A percentile compares a stretch with the other conserved stretches of the same genome.
phyloP scores from a whole-genome alignment of 2,329 filamentous ascomycete species.

The Purpureocillium takamizusanense region DNA sequence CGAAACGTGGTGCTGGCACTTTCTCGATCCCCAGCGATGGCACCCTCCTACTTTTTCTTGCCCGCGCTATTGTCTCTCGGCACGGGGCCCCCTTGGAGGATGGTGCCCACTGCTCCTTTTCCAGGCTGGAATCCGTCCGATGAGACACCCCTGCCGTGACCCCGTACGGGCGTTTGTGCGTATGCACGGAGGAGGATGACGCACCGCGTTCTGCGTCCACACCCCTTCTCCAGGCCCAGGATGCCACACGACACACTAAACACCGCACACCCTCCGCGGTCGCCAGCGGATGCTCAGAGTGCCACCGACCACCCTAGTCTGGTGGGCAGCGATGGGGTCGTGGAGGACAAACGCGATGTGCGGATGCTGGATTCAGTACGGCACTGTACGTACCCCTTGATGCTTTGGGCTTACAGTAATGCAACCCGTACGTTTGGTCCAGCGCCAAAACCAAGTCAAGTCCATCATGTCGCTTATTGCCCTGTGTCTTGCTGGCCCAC shows the following conservation, averaged over 20 bases:
- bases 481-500: slow-evolving; percentile 23
- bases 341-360: background rate
- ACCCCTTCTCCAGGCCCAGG: background rate
- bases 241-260: slow-evolving; percentile 1
- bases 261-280: background rate
- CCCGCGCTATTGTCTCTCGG: slow-evolving; percentile 14
- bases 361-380: background rate
- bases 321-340: slow-evolving; percentile 3
- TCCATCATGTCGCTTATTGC: slow-evolving; percentile 13
- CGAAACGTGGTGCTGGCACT: background rate
- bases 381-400: slow-evolving; percentile 5
- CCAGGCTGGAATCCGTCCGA: slow-evolving; percentile 20
- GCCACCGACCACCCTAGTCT: too few relatives aligned
- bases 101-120: slow-evolving; percentile 7
- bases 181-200: slow-evolving; percentile 11
- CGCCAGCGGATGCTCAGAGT: too few relatives aligned
- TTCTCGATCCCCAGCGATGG: background rate
- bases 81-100: slow-evolving; percentile 9
- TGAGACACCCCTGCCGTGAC: slow-evolving; percentile 22
- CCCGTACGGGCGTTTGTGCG: slow-evolving; percentile 13
- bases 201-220: slow-evolving; percentile 9
- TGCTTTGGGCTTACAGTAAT: slow-evolving; percentile 17
- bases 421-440: slow-evolving; percentile 24
- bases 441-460: slow-evolving; percentile 9
- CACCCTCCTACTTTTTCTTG: background rate